Base-by-base conservation (phyloP, 2,329 filamentous ascomycete genomes). In the Shiraia sp. region DNA sequence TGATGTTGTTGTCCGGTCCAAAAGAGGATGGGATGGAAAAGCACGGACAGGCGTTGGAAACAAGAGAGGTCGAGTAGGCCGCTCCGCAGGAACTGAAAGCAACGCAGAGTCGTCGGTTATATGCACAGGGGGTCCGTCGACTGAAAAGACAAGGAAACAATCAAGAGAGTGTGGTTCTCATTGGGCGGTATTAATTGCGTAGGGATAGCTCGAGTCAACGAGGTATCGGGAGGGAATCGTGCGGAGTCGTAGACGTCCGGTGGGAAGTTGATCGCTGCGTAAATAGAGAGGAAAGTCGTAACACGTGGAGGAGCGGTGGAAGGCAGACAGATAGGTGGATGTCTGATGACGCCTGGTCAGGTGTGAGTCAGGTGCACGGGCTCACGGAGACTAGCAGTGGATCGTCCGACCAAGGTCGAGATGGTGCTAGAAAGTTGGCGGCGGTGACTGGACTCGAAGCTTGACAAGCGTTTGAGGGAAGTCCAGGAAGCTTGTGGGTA, bases 151-250 rank as follows among this genome's bases (percentile, higher is more conserved):
- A 72, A 72, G 59, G 63, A 70, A 72, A 72, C 45, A 45, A 32
- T 61, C 56, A 66, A 72, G 66, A 67, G 70, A 72, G 61, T 70
- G 70, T 72, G 55, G 57, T 69, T 63, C 64, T 71, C 71, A 74
- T 71, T 68, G 63, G 66, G 53, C 51, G 55, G 60, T 64, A 70
- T 70, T 69, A 70, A 64, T 61, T 63, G 53, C 56, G 51, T 66
- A 63, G 57, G 56, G 61, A 67, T 61, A 59, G 62, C 64, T 60
- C 64, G 66, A 52, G 49, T 68, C 66, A 69, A 67, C 66, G 67
- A 69, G 65, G 61, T 55, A 57, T 61, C 49, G 50, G 53, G 43
- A 47, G 49, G 52, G 32, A 37, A 40, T 50, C 48, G 57, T 51
- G 51, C 35, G 51, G 59, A 54, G 53, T 58, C 39, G 53, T 58